Percentiles rank a stretch among this genome's conserved stretches.
Evolutionary conservation across 2,329 filamentous ascomycete species (phyloP).

Genomic region (Trichoderma guizhouense): DNA sequence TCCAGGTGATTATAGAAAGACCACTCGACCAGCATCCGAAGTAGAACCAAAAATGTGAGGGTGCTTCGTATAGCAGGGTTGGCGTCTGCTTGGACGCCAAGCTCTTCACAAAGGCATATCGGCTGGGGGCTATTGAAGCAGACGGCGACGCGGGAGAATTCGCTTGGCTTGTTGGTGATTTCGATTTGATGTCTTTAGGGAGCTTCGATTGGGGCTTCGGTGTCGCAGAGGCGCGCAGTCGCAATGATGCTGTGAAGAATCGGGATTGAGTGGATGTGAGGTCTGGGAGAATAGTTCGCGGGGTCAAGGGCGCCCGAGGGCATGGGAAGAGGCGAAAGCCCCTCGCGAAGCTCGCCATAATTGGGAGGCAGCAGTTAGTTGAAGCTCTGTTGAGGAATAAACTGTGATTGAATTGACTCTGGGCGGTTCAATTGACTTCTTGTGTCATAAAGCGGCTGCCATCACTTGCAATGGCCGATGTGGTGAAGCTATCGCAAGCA

Average conservation of each 20-base stretch:
- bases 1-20: conserved; percentile 38
- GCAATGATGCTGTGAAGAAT: conserved; percentile 31
- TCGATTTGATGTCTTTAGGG: conserved; percentile 18
- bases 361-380: neutral
- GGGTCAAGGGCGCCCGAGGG: conserved; percentile 25
- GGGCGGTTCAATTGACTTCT: neutral
- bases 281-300: conserved; percentile 24
- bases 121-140: conserved; percentile 25
- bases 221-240: conserved; percentile 24
- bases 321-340: conserved; percentile 30
- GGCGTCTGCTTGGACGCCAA: conserved; percentile 54
- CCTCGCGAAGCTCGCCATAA: conserved; percentile 34
- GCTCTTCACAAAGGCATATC: conserved; percentile 50
- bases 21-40: conserved; percentile 57
- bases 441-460: neutral
- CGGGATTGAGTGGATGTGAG: conserved; percentile 24
- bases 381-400: neutral
- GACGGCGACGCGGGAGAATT: conserved; percentile 18
- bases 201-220: conserved; percentile 22
- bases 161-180: conserved; percentile 14
- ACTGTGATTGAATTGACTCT: too few relatives aligned
- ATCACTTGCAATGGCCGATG: neutral
- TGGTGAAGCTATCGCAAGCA: neutral
- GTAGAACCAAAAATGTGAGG: conserved; percentile 62
- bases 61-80: conserved; percentile 62